phyloP scores from a whole-genome alignment of 352 stramenopile species.

The Pythium aphanidermatum region DNA sequence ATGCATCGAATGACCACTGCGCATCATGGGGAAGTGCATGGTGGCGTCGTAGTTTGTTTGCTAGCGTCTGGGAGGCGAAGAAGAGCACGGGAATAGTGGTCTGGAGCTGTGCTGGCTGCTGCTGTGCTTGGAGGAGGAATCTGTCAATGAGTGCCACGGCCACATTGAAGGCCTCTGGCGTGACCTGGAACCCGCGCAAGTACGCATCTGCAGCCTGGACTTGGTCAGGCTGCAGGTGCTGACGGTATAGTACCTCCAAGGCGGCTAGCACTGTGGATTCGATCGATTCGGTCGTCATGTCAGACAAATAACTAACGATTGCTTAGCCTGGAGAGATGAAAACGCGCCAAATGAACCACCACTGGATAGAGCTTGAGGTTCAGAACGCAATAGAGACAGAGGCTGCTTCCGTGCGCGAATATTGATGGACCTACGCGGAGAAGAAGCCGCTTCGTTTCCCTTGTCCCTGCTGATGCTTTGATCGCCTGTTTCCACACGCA shows the following conservation, averaged over 20 bases:
- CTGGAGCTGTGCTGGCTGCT: conserved; percentile 12
- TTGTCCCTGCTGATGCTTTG: too few species aligned
- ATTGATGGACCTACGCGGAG: too few species aligned
- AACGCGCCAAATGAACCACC: background rate
- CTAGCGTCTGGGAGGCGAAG: conserved; percentile 77
- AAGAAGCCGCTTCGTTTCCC: too few species aligned
- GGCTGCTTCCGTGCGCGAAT: too few species aligned
- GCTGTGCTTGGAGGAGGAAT: conserved; percentile 26
- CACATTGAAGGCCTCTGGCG: conserved; percentile 68
- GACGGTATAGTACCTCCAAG: conserved; percentile 56
- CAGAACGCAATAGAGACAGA: too few species aligned
- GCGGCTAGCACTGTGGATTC: conserved; percentile 45
- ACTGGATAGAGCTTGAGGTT: too few species aligned
- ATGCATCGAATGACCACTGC: conserved; percentile 25
- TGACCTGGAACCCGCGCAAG: conserved; percentile 74
- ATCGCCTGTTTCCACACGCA: too few species aligned
- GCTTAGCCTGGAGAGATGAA: conserved; percentile 1
- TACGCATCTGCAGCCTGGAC: conserved; percentile 65
- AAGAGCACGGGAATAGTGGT: conserved; percentile 46
- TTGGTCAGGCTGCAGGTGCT: conserved; percentile 44
- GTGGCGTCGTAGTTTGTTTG: conserved; percentile 71
- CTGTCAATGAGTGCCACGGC: conserved; percentile 55
- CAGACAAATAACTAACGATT: background rate
- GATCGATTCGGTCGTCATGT: conserved; percentile 8
- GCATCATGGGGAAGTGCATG: conserved; percentile 27